Evolutionary conservation across 345 rosid genomes (phyloP), one percentile per base, ranked within the genome.

Genomic region (Salix dunnii): DNA sequence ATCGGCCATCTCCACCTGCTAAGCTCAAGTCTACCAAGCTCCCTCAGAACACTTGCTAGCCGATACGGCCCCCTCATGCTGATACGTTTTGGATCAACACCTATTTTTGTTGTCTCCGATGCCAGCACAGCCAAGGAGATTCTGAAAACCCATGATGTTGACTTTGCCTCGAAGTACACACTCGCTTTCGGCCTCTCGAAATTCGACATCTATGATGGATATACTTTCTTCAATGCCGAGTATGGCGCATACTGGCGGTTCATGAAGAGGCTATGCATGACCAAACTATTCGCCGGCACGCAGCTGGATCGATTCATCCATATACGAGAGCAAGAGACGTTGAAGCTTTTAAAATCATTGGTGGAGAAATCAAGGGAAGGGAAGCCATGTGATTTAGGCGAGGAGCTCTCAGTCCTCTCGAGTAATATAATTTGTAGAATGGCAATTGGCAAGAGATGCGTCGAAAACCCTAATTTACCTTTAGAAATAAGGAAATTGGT

Each of bases 221-320:
- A 87, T 6, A 91, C 87, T 72, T 92, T 92, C 79, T 74, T 86
- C 36, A 88, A 78, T 23, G 86, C 84, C 3, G 90, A 88, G 25
- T 88, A 89, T 30, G 96, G 96, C n/a, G 16, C 83, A 9, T 88
- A 89, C 18, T 93, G 96, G 97, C 78, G 84, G 75, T 91, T 91
- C 82, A 90, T 91, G 91, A 90, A 86, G 73, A 86, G 88, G 60
- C 85, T 93, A n/a, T 89, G 92, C 85, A 83, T 78, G 82, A 87
- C 94, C 1, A 76, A 82, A 76, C 90, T 93, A 21, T 84, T 93
- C 3, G 82, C 85, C 0, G 93, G 89, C 13, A 30, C 81, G 4
- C 96, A 90, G 80, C 84, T 92, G 0, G 88, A 83, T 9, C 74
- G 90, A 35, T 92, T 88, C 81, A 72, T 78, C 11, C 74, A 76